Conservation (phyloP, 305 asterid genomes). For the Rubia tinctorum region DNA sequence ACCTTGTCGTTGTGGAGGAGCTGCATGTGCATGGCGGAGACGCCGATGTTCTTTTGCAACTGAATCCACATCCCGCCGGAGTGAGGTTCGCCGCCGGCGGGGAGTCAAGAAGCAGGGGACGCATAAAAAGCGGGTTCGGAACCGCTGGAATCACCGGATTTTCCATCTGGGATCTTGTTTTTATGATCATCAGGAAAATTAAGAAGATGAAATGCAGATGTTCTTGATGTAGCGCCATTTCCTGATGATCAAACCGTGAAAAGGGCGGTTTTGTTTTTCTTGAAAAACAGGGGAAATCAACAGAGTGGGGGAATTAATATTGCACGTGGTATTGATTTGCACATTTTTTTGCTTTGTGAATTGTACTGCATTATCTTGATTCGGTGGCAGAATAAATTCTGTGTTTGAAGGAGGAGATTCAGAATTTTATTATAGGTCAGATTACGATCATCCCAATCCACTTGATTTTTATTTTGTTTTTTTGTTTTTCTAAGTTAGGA, state of each 20-base stretch:
- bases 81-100: not conserved
- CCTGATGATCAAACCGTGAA: not conserved
- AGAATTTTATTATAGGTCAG: too few relatives aligned
- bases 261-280: not conserved
- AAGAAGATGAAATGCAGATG: not conserved
- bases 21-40: conserved; percentile 99
- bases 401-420: not conserved
- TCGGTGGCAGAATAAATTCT: not conserved
- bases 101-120: conserved; percentile 16
- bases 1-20: conserved; percentile 74
- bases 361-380: not conserved
- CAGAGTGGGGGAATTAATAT: not conserved
- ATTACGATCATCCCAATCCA: not conserved
- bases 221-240: not conserved
- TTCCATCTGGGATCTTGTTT: too few relatives aligned
- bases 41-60: conserved; percentile 52
- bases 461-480: too few relatives aligned
- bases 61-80: conserved; percentile 58
- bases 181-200: too few relatives aligned
- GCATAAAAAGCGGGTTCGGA: not conserved
- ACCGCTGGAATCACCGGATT: too few relatives aligned
- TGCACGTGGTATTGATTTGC: not conserved
- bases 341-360: not conserved
- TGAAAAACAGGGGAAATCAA: not conserved
- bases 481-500: not conserved